phyloP scores from a whole-genome alignment of 257 asterid genomes.

The Penstemon davidsonii region DNA sequence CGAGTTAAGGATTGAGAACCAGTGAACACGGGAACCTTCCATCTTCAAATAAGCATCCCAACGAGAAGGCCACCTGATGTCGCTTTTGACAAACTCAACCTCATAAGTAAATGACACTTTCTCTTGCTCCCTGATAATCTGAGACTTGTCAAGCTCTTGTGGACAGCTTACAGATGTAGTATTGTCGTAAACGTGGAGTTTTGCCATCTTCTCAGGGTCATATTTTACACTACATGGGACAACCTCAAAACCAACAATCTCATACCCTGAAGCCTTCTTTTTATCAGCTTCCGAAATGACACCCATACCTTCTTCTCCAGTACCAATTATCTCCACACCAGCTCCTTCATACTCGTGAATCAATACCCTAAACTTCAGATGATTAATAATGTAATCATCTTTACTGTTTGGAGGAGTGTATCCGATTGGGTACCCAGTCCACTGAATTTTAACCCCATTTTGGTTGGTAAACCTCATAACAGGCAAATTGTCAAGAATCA shows the following conservation, averaged over 20 bases:
- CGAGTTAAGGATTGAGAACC: constrained; percentile 83
- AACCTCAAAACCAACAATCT: constrained; percentile 51
- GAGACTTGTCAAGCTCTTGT: constrained; percentile 53
- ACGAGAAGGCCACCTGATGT: constrained; percentile 75
- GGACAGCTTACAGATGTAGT: constrained; percentile 48
- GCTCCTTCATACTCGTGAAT: constrained; percentile 71
- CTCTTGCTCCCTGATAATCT: constrained; percentile 60
- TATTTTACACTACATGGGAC: constrained; percentile 40
- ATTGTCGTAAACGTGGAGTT: constrained; percentile 50
- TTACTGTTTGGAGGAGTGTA: constrained; percentile 54
- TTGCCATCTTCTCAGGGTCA: constrained; percentile 58
- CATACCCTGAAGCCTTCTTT: constrained; percentile 44
- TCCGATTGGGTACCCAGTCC: constrained; percentile 82
- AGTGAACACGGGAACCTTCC: constrained; percentile 83
- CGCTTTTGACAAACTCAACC: constrained; percentile 66
- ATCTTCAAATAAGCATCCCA: constrained; percentile 86
- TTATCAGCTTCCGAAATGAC: constrained; percentile 58
- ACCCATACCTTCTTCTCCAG: constrained; percentile 68
- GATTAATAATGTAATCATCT: constrained; percentile 66
- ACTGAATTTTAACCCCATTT: constrained; percentile 62
- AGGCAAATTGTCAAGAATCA: constrained; percentile 73
- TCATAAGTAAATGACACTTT: constrained; percentile 72
- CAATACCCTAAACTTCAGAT: constrained; percentile 60
- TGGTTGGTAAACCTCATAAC: constrained; percentile 65
- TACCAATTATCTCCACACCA: constrained; percentile 61